Evolutionary conservation across 345 rosid genomes (phyloP).

Genomic region (Hirschfeldia incana): DNA sequence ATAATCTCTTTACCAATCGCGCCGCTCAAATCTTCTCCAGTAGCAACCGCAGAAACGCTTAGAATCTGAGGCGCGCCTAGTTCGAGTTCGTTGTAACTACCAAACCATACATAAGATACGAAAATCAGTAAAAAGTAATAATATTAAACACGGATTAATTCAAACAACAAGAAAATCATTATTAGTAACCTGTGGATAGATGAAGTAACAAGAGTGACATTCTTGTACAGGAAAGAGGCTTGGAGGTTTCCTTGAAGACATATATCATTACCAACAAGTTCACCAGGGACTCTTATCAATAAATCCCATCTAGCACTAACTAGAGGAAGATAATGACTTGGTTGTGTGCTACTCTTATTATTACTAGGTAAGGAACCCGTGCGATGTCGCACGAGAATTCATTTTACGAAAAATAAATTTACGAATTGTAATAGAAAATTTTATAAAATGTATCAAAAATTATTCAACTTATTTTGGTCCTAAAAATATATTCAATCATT

Average conservation of each 20-base stretch:
- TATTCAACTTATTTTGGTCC: no score
- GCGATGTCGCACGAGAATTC: no score
- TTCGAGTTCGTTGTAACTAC: slow-evolving; percentile 5
- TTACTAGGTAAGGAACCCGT: not conserved
- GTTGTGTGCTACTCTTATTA: not conserved
- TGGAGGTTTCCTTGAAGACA: not conserved
- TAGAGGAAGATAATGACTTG: not conserved
- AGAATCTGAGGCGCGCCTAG: not conserved
- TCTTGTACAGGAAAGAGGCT: not conserved
- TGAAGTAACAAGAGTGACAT: not conserved
- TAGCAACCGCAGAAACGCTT: not conserved
- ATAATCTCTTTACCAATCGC: slow-evolving; percentile 1
- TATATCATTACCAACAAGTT: not conserved
- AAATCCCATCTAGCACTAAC: not conserved
- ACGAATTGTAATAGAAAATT: no score
- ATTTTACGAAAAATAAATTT: no score
- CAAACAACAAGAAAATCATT: not conserved
- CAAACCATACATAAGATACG: not conserved
- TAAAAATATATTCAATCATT: no score
- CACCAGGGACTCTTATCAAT: not conserved
- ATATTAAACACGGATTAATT: not conserved
- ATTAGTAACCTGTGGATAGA: not conserved
- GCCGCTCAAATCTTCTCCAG: not conserved
- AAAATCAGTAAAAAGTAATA: not conserved
- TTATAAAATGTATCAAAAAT: no score